phyloP scores from a whole-genome alignment of 176 grass and related monocot genomes.

The Coix lacrymajobi region DNA sequence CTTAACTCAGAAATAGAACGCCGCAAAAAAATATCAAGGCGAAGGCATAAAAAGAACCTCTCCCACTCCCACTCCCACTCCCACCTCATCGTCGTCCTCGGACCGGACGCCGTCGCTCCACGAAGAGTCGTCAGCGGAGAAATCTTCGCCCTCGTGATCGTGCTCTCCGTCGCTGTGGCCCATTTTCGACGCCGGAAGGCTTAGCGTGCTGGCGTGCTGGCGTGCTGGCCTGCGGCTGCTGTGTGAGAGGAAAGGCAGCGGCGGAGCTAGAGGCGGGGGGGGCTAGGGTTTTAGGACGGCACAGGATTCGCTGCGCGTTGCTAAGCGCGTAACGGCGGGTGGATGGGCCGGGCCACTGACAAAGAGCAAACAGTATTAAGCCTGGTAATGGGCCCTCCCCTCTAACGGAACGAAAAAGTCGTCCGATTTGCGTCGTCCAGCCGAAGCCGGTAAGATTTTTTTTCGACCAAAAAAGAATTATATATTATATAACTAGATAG shows the following conservation, averaged over 20 bases:
- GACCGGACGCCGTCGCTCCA: slow-evolving; percentile 47
- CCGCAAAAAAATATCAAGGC: not conserved
- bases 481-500: too few relatives aligned
- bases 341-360: not conserved
- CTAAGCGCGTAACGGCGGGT: not conserved
- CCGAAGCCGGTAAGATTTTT: too few relatives aligned
- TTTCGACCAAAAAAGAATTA: too few relatives aligned
- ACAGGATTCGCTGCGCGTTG: not conserved
- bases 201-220: not conserved
- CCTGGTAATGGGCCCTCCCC: not conserved
- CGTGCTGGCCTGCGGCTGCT: not conserved
- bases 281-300: not conserved
- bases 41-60: too few relatives aligned
- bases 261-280: not conserved
- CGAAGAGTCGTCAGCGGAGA: slow-evolving; percentile 37
- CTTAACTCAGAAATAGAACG: not conserved
- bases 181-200: not conserved
- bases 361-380: not conserved
- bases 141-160: not conserved
- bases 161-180: slow-evolving; percentile 20
- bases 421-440: too few relatives aligned
- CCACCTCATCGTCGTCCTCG: slow-evolving; percentile 33
- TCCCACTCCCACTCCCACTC: too few relatives aligned
- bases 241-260: not conserved
- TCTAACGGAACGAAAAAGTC: too few relatives aligned